Evolutionary conservation across 2,329 filamentous ascomycete species (phyloP), one percentile per base, ranked within the genome.

Genomic region (Dactylellina sp.): DNA sequence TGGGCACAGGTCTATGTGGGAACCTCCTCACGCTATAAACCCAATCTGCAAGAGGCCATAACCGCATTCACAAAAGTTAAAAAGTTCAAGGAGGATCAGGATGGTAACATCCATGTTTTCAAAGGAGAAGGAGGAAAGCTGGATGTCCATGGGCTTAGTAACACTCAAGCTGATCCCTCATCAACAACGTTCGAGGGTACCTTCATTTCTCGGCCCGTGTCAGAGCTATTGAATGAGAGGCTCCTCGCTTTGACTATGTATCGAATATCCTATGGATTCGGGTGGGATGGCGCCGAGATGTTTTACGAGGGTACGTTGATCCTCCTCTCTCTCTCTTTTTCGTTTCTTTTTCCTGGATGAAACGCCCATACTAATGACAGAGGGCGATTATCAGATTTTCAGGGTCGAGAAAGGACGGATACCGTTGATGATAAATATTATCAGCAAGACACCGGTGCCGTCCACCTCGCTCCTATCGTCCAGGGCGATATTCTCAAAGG

Each of bases 191-290:
- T 89, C 78, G 82, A 84, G 32, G 84, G 86, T 40, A 81, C 90
- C 20, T 91, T 92, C 79, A 89, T 96, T 75, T 92, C 91, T 1
- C 85, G 85, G 47, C 89, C 91, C 0, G 82, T 96, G 2, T 86
- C 91, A 61, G 84, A 86, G 7, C 86, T 92, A 24, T 83, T 96
- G 68, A 87, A 89, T 55, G 84, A 87, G 7, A 85, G 87, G 14
- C 88, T 96, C 32, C 77, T 89, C 7, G 80, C 81, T 1, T 82
- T 94, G 2, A 79, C 93, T 7, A 87, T 86, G 64, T 84, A 89
- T 62, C 86, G 91, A 50, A 77, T 83, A 4, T 80, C 80, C 0
- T 79, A 83, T 1, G 82, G 82, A 0, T 81, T 89, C 76, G 83
- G 84, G 1, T 96, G 92, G 92, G 84, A 88, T 16, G 86, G 86